phyloP scores from a whole-genome alignment of 305 asterid genomes.

The Nicotiana rustica region DNA sequence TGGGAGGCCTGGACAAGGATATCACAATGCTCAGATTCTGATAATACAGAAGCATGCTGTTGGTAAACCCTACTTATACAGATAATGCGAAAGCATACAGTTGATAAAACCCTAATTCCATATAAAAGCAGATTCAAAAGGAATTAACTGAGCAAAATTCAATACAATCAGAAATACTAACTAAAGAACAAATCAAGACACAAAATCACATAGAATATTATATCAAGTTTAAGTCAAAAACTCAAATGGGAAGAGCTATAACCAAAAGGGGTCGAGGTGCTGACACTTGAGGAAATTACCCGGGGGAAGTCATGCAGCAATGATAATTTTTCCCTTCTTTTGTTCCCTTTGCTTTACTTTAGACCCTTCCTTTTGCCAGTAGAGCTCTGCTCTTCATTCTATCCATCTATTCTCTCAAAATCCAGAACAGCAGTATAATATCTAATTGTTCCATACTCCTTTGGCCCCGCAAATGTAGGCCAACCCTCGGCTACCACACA shows the following conservation, averaged over 20 bases:
- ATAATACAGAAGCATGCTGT: slow-evolving; percentile 11
- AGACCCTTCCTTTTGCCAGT: not conserved
- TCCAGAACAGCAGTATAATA: not conserved
- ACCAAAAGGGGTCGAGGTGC: not conserved
- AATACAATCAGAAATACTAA: not conserved
- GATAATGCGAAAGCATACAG: not conserved
- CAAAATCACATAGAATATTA: not conserved
- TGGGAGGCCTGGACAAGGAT: not conserved
- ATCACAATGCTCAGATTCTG: not conserved
- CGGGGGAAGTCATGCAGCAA: not conserved
- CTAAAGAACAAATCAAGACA: not conserved
- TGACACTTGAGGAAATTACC: slow-evolving; percentile 4
- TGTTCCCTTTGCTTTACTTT: not conserved
- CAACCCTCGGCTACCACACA: not conserved
- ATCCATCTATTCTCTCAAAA: not conserved
- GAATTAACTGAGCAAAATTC: not conserved
- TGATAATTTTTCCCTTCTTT: not conserved
- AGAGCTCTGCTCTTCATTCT: not conserved
- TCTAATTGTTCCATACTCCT: not conserved
- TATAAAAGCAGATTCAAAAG: not conserved
- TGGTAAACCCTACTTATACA: not conserved
- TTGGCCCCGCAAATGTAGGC: not conserved
- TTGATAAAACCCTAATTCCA: not conserved
- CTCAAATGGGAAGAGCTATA: not conserved
- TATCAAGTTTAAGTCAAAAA: not conserved